Evolutionary conservation across 345 rosid genomes (phyloP), one percentile per base, ranked within the genome.

Genomic region (Raphanus raphanistrum): DNA sequence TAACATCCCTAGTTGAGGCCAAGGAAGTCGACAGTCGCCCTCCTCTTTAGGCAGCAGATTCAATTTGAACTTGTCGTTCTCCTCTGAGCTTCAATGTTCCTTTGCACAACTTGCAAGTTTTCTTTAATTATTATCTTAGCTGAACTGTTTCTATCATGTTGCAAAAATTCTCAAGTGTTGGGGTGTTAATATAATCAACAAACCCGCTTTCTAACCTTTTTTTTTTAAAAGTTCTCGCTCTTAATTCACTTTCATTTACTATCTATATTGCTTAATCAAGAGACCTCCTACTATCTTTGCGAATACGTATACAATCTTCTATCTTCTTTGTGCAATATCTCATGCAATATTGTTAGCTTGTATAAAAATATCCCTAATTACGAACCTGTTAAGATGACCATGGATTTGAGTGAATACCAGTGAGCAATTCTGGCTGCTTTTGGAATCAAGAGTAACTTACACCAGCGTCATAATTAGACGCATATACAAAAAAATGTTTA

Each of bases 1-100:
- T n/a, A n/a, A n/a, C n/a, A n/a, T n/a, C n/a, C n/a, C n/a, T n/a
- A n/a, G 83, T 71, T 59, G 87, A 21, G 21, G 21, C 21, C 21
- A 81, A 85, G 84, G 89, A 86, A 78, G 90, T 84, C 17, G 88
- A 88, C 80, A 90, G 85, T 79, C 69, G 81, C 52, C 84, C 86
- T 7, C 85, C 87, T 1, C 88, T 90, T 66, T 84, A 76, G 77
- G 87, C 55, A 65, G 25, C 26, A 58, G 67, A 35, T 50, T 54
- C 62, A 15, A 10, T 62, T 7, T 28, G 31, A n/a, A 63, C 10
- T 45, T 48, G 41, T 26, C 63, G 9, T 58, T 58, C 63, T 58
- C 10, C 32, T 26, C 31, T 10, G 32, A 58, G 32, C 31, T 26
- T 54, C 11, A 6, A 74, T 11, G 31, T 41, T 65, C 15, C 31